Percentiles rank a stretch among this genome's conserved stretches.
phyloP scores from a whole-genome alignment of 805 yeast genomes.

The Cyberlindnera veronae region DNA sequence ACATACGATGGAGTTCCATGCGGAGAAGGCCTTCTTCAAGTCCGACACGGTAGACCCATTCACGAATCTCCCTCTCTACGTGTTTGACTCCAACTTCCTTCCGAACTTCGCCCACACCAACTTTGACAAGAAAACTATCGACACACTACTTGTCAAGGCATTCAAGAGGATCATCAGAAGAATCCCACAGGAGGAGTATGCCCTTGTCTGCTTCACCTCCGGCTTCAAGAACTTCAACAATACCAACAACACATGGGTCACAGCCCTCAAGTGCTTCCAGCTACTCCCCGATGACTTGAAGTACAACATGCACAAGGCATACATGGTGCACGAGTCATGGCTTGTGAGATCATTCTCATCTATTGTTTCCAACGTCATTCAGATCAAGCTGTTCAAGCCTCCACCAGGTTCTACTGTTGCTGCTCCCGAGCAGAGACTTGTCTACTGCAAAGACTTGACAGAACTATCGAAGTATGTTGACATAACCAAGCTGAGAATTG shows the following conservation, averaged over 20 bases:
- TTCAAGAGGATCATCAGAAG: slow-evolving; percentile 51
- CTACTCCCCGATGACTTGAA: slow-evolving; percentile 55
- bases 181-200: slow-evolving; percentile 62
- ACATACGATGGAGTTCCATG: slow-evolving; percentile 23
- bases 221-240: slow-evolving; percentile 56
- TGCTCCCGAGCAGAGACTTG: slow-evolving; percentile 20
- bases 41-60: slow-evolving; percentile 64
- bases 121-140: slow-evolving; percentile 34
- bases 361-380: slow-evolving; percentile 59
- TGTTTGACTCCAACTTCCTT: slow-evolving; percentile 78
- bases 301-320: slow-evolving; percentile 55
- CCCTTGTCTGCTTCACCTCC: slow-evolving; percentile 74
- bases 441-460: slow-evolving; percentile 35
- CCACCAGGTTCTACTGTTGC: neutral
- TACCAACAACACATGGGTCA: slow-evolving; percentile 53
- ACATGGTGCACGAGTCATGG: slow-evolving; percentile 90
- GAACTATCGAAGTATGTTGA: slow-evolving; percentile 47
- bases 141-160: slow-evolving; percentile 44
- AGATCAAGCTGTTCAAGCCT: slow-evolving; percentile 41
- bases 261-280: slow-evolving; percentile 60
- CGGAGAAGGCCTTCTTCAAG: slow-evolving; percentile 48
- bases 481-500: slow-evolving; percentile 70
- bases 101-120: slow-evolving; percentile 52
- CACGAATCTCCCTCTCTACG: slow-evolving; percentile 66
- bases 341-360: slow-evolving; percentile 75